Conservation (phyloP, 306 rosid species). For the Cicer yamashitae region DNA sequence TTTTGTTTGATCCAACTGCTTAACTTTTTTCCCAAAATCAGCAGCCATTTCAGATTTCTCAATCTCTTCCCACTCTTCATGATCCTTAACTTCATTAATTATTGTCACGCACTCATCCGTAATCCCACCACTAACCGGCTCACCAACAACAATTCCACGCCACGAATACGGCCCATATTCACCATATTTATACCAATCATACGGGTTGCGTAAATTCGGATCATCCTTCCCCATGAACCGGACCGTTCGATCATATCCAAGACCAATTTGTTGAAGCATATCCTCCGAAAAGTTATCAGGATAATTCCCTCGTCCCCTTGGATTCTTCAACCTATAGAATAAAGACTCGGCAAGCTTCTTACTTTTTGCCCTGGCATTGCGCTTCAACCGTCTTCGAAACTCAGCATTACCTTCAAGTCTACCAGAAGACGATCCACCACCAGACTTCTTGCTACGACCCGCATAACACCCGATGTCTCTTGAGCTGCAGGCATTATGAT, state of each 20-base stretch:
- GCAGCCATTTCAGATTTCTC: constrained; percentile 80
- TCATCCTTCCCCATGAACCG: constrained; percentile 91
- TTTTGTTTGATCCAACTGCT: constrained; percentile 65
- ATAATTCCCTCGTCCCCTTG: constrained; percentile 53
- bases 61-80: constrained; percentile 91
- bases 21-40: constrained; percentile 68
- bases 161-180: constrained; percentile 85
- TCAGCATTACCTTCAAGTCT: constrained; percentile 69
- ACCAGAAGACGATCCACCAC: constrained; percentile 58
- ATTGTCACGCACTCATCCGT: constrained; percentile 78
- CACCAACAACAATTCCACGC: constrained; percentile 89
- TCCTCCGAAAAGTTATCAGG: constrained; percentile 82
- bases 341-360: constrained; percentile 71
- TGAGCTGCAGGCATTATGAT: constrained; percentile 13
- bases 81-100: constrained; percentile 75
- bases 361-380: constrained; percentile 60
- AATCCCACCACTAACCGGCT: constrained; percentile 76
- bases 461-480: constrained; percentile 61
- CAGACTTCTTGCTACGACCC: constrained; percentile 72
- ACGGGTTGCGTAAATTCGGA: constrained; percentile 79
- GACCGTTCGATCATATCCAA: constrained; percentile 86
- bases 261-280: constrained; percentile 82
- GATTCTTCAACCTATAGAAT: constrained; percentile 76
- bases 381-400: constrained; percentile 58
- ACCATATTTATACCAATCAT: constrained; percentile 95